These are phyloP conservation scores for Dryadomyces quercivorus DNA, from an alignment of 2,329 filamentous ascomycete species.

Conservation along the genomic window DNA sequence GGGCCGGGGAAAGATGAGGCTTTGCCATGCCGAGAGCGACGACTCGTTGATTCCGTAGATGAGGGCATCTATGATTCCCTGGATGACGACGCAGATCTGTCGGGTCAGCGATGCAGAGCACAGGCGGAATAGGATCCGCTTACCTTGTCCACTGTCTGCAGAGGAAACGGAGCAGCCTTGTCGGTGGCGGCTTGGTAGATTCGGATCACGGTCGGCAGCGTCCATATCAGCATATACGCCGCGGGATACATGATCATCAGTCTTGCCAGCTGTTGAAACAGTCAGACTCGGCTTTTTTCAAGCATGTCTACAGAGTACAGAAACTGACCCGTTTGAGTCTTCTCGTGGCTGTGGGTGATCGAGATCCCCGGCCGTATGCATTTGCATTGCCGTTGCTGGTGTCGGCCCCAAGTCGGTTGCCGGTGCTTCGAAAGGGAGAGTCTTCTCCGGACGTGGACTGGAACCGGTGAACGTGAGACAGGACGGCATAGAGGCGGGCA, in stretches of 20 bases:
- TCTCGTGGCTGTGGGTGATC: not conserved
- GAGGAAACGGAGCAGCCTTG: not conserved
- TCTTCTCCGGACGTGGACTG: not conserved
- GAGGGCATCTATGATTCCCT: not conserved
- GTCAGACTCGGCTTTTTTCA: not conserved
- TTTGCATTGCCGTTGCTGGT: no score
- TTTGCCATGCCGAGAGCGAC: not conserved
- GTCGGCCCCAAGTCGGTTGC: no score
- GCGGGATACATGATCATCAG: not conserved
- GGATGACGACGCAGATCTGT: not conserved
- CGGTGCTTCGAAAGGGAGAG: not conserved
- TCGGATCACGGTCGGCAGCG: not conserved
- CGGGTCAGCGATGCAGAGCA: not conserved
- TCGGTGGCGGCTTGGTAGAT: not conserved
- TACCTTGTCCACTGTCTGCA: not conserved
- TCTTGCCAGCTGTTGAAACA: not conserved
- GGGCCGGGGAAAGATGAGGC: not conserved
- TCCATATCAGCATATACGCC: not conserved
- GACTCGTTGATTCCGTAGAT: constrained; percentile 1
- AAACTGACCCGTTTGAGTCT: not conserved
- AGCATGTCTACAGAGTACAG: not conserved
- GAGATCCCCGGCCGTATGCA: not conserved
- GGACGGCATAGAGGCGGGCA: not conserved
- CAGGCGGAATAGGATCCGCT: not conserved
- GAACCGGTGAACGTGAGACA: not conserved